These are phyloP conservation scores for Irpex rosettiformis DNA, from an alignment of 1,284 basidiomycete genomes.

Conservation along the genomic window DNA sequence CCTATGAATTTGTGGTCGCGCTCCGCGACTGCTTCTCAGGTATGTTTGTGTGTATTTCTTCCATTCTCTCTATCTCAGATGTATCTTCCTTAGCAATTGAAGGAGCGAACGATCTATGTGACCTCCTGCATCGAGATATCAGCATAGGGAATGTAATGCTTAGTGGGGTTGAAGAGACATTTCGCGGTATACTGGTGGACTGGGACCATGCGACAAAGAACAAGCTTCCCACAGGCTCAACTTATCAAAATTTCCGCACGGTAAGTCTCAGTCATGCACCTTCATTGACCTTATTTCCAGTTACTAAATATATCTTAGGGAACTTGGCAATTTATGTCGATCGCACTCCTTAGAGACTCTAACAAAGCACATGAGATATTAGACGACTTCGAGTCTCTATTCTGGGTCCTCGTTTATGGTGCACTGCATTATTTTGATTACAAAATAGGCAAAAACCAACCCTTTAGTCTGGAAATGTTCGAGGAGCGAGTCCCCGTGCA, in stretches of 20 bases:
- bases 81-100: not conserved
- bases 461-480: not conserved
- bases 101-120: not conserved
- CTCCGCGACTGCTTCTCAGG: not conserved
- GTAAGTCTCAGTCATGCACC: not conserved
- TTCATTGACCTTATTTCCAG: not conserved
- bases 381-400: slow-evolving; percentile 6
- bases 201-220: not conserved
- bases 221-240: not conserved
- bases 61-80: not conserved
- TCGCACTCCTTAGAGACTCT: not conserved
- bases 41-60: not conserved
- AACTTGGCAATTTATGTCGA: slow-evolving; percentile 7
- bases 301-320: not conserved
- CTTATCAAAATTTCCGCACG: not conserved
- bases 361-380: slow-evolving; percentile 1
- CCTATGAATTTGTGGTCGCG: not conserved
- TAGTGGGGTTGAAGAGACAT: not conserved
- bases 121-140: slow-evolving; percentile 4
- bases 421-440: slow-evolving; percentile 1
- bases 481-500: not conserved
- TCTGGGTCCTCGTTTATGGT: slow-evolving; percentile 5
- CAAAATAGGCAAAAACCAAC: not conserved
- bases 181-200: not conserved
- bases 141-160: not conserved